phyloP scores from a whole-genome alignment of 164 flowering plant species.

The Santalum album region DNA sequence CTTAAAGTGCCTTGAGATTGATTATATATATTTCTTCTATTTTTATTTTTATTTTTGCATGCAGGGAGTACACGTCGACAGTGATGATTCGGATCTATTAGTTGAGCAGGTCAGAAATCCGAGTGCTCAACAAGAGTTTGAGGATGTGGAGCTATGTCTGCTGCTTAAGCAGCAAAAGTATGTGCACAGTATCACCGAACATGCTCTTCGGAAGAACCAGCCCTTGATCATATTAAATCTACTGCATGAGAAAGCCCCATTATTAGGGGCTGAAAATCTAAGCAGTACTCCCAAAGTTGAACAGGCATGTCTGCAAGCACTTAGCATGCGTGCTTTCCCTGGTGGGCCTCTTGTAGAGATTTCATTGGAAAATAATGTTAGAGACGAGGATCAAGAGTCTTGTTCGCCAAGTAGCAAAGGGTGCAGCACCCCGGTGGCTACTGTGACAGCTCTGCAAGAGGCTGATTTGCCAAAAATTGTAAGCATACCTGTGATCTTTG shows the following conservation, averaged over 20 bases:
- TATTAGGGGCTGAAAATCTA: constrained; percentile 39
- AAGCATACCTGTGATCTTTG: constrained; percentile 22
- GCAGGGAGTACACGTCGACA: constrained; percentile 80
- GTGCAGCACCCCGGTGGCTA: constrained; percentile 15
- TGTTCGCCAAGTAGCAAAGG: constrained; percentile 21
- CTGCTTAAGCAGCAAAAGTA: constrained; percentile 55
- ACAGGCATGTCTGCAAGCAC: constrained; percentile 63
- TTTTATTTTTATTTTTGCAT: not conserved
- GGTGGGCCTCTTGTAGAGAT: constrained; percentile 30
- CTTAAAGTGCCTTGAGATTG: no score
- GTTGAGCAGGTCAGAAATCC: constrained; percentile 30
- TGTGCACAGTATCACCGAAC: constrained; percentile 62
- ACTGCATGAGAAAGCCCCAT: constrained; percentile 55
- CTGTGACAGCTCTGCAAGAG: constrained; percentile 28
- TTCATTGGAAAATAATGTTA: constrained; percentile 14
- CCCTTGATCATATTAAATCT: constrained; percentile 69
- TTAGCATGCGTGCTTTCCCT: constrained; percentile 42
- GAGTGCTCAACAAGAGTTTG: constrained; percentile 26
- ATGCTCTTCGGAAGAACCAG: constrained; percentile 74
- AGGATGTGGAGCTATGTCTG: constrained; percentile 37
- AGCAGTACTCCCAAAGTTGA: constrained; percentile 49
- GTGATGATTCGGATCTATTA: constrained; percentile 27
- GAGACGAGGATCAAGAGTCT: constrained; percentile 33
- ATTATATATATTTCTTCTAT: no score
- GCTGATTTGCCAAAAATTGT: constrained; percentile 62